Evolutionary conservation across 1,284 basidiomycete species (phyloP).

Genomic region (Cerioporus squamosus): DNA sequence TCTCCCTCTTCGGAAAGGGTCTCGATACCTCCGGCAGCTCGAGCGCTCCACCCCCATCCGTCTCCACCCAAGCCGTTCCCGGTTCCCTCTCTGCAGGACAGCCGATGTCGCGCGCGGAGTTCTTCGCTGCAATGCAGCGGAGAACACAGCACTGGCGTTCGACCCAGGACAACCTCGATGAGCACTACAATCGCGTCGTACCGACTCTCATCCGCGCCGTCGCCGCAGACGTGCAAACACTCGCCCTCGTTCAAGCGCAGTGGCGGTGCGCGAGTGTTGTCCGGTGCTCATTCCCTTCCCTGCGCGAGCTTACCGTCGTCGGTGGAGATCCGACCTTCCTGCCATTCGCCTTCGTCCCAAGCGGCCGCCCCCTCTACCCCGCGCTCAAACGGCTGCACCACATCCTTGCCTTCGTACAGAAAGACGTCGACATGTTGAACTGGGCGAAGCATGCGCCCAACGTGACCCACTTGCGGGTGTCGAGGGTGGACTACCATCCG

Average conservation of each 20-base stretch:
- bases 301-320: constrained; percentile 17
- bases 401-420: constrained; percentile 8
- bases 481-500: constrained; percentile 11
- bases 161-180: constrained; percentile 15
- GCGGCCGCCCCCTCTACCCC: constrained; percentile 11
- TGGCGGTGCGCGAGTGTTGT: constrained; percentile 10
- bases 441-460: constrained; percentile 15
- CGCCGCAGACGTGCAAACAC: constrained; percentile 13
- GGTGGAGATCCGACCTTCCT: constrained; percentile 19
- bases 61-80: not conserved
- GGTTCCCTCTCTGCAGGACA: not conserved
- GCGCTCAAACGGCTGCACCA: constrained; percentile 16
- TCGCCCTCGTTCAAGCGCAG: constrained; percentile 14
- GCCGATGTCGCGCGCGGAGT: constrained; percentile 12
- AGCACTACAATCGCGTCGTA: constrained; percentile 15
- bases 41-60: not conserved
- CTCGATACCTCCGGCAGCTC: not conserved
- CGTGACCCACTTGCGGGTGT: constrained; percentile 16
- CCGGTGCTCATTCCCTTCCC: constrained; percentile 10
- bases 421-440: constrained; percentile 12
- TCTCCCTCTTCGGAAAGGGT: constrained; percentile 10
- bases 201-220: constrained; percentile 12
- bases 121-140: constrained; percentile 7
- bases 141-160: constrained; percentile 16
- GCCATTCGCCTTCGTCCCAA: constrained; percentile 1